These are phyloP conservation scores for Naganishia friedmannii DNA, from an alignment of 768 basidiomycete genomes.

Conservation along the genomic window DNA sequence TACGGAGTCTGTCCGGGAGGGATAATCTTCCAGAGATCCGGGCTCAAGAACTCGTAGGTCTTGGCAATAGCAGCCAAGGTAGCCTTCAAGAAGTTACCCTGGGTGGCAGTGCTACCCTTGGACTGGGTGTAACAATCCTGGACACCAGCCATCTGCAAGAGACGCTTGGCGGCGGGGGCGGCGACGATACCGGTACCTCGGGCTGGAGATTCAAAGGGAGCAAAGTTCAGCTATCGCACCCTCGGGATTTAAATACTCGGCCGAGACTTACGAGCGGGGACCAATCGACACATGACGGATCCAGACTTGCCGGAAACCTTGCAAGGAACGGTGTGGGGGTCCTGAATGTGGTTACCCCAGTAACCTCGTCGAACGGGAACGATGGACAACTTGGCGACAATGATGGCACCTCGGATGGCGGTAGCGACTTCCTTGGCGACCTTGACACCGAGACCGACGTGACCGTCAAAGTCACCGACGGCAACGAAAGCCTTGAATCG, in stretches of 20 bases:
- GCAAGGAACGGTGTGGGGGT: conserved; percentile 97
- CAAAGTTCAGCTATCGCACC: not conserved
- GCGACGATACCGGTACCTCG: conserved; percentile 99
- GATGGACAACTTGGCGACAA: conserved; percentile 95
- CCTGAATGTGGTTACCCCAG: conserved; percentile 99
- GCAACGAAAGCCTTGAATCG: conserved; percentile 99
- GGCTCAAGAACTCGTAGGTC: conserved; percentile 97
- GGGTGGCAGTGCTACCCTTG: conserved; percentile 93
- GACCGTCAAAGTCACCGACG: conserved; percentile 97
- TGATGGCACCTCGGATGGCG: conserved; percentile 98
- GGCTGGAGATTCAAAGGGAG: conserved; percentile 48
- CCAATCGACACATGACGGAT: conserved; percentile 98
- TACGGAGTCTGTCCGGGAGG: conserved; percentile 54
- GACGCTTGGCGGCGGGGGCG: conserved; percentile 92
- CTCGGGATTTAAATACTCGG: not conserved
- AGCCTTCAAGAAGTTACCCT: conserved; percentile 76
- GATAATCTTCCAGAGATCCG: conserved; percentile 95
- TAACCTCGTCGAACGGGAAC: conserved; percentile 98
- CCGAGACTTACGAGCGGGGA: conserved; percentile 67
- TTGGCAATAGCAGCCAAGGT: conserved; percentile 92
- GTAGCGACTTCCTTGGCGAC: conserved; percentile 99
- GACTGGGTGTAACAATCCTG: conserved; percentile 97
- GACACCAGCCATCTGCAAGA: conserved; percentile 95
- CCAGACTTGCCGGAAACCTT: conserved; percentile 98
- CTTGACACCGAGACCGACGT: conserved; percentile 98